These are phyloP conservation scores for Eleusine coracana DNA, from an alignment of 176 grass and related monocot species.

Conservation along the genomic window DNA sequence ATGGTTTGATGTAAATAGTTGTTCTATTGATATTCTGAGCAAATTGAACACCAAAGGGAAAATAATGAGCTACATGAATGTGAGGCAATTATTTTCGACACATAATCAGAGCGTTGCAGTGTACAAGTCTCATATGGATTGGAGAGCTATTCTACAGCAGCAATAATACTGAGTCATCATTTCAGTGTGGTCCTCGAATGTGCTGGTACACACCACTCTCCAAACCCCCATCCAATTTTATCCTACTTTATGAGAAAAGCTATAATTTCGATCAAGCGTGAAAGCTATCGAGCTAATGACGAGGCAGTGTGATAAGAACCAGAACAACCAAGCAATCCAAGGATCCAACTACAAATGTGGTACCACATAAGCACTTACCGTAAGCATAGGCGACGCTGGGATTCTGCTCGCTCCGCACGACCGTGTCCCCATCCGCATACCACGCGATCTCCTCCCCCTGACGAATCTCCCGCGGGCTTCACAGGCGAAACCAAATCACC, in stretches of 20 bases:
- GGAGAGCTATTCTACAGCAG: not conserved
- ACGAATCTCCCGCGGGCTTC: slow-evolving; percentile 95
- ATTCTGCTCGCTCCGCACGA: slow-evolving; percentile 91
- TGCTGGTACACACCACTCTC: not conserved
- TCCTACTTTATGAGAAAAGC: not conserved
- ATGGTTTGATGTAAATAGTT: slow-evolving; percentile 1
- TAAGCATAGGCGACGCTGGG: slow-evolving; percentile 86
- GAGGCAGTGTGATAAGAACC: not conserved
- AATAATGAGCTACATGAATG: not conserved
- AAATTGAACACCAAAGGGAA: not conserved
- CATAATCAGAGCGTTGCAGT: not conserved
- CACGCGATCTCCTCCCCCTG: slow-evolving; percentile 97
- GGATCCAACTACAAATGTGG: slow-evolving; percentile 14
- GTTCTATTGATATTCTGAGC: not conserved
- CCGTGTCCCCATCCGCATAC: slow-evolving; percentile 95
- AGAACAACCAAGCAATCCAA: slow-evolving; percentile 2
- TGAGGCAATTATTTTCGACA: not conserved
- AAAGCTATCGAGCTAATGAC: not conserved
- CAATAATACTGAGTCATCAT: not conserved
- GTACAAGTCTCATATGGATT: not conserved
- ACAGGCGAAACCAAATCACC: slow-evolving; percentile 40
- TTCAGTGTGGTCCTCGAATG: not conserved
- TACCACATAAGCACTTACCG: slow-evolving; percentile 55
- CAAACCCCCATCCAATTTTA: not conserved
- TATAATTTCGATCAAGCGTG: not conserved